Base-by-base conservation (phyloP, 169 alveolate species). In the Cryptosporidium canis region DNA sequence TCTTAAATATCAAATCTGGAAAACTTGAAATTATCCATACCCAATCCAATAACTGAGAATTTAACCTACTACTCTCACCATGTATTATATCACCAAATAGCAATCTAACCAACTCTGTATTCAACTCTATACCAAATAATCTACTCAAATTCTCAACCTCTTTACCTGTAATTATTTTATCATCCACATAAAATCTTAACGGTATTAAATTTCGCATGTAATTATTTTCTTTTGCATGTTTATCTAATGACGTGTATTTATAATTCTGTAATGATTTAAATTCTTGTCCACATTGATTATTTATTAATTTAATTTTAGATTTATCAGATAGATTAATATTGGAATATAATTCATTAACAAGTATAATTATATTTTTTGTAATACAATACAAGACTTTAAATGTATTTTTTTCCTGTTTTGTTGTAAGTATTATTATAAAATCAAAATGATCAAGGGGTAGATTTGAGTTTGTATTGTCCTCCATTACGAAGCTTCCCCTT, bases 31-130 rank as follows among this genome's bases (percentile, higher is more conserved):
- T 31, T 9, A 77, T 21, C 39, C 58, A 18, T 8, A 31, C 45
- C 87, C 87, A 77, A 77, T 77, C 72, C 18, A 70, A 14, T 39
- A 70, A 48, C 24, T 51, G 63, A 27, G n/a, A 21, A 21, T 12
- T 3, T 51, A 51, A 12, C 24, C 24, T 27, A 6, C 3, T 24
- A 47, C 66, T 48, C 16, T 24, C 39, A 14, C 3, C 27, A 14
- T 7, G 14, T 16, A 1, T 2, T 66, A n/a, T 0, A 9, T 66
- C 58, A 51, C 45, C 56, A 6, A 16, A 14, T 12, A 16, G 27
- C 31, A 18, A 48, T 24, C 27, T 48, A 1, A 70, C 27, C 29
- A 21, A 41, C 45, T 67, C 43, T 45, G 21, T 53, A 67, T 67
- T 24, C 1, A 67, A 11, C 9, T 67, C 37, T 67, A 70, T 70